phyloP scores from a whole-genome alignment of 495 filamentous ascomycete species.

The Aspergillus sclerotiicarbonarius region DNA sequence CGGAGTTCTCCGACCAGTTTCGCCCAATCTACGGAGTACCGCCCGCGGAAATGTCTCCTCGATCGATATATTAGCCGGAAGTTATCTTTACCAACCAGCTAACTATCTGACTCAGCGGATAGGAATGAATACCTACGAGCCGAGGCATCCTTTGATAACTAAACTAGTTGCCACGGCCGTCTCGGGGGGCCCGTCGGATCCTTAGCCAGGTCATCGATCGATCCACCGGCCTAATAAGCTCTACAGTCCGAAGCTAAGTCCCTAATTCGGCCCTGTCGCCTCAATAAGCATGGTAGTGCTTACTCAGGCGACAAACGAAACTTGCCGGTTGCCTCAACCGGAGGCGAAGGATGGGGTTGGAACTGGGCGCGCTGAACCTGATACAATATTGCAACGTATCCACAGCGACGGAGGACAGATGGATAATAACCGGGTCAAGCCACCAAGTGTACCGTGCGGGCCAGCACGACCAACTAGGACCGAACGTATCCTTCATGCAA shows the following conservation, averaged over 20 bases:
- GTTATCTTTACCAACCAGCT: not conserved
- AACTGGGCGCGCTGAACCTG: not conserved
- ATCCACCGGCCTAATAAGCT: not conserved
- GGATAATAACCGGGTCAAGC: no score
- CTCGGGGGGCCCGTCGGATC: not conserved
- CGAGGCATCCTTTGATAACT: not conserved
- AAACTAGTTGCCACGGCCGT: not conserved
- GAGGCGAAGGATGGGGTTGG: not conserved
- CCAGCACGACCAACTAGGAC: no score
- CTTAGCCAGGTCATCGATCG: not conserved
- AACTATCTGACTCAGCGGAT: not conserved
- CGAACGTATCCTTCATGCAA: no score
- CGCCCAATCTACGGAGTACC: not conserved
- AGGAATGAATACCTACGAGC: not conserved
- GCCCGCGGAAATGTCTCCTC: not conserved
- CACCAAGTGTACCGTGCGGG: no score
- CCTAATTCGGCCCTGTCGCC: not conserved
- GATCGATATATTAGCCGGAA: not conserved
- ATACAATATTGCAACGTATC: not conserved
- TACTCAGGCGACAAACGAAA: not conserved
- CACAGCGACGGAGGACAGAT: no score
- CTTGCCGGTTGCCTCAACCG: not conserved
- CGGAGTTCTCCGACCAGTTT: no score
- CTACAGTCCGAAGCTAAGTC: not conserved
- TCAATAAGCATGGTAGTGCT: not conserved